A percentile compares a stretch with the other conserved stretches of the same genome.
phyloP scores from a whole-genome alignment of 2,329 filamentous ascomycete species.

The Talaromyces rugulosus region DNA sequence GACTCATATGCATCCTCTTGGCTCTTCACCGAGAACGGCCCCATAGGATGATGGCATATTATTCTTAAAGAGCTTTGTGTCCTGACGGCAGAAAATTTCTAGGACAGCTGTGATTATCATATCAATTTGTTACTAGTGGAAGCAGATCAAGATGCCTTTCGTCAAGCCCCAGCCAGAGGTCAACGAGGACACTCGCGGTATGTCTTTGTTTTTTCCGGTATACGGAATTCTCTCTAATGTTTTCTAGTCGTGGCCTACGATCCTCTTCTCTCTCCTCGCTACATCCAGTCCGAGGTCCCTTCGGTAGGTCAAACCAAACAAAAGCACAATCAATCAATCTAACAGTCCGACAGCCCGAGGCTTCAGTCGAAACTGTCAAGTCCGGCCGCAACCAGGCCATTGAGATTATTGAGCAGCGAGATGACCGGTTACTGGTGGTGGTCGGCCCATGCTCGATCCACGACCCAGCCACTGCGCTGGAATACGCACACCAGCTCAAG shows the following conservation, averaged over 20 bases:
- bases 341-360: slow-evolving; percentile 27
- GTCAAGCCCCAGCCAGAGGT: slow-evolving; percentile 34
- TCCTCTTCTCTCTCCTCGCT: slow-evolving; percentile 81
- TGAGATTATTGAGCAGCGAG: slow-evolving; percentile 68
- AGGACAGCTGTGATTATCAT: neutral
- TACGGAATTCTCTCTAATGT: neutral
- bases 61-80: neutral
- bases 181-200: slow-evolving; percentile 45
- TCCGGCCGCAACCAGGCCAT: slow-evolving; percentile 53
- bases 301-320: slow-evolving; percentile 48
- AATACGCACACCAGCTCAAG: slow-evolving; percentile 81
- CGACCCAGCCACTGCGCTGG: slow-evolving; percentile 80
- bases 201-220: slow-evolving; percentile 12
- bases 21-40: neutral
- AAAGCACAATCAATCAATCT: slow-evolving; percentile 7
- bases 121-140: neutral
- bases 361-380: slow-evolving; percentile 40
- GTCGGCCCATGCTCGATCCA: slow-evolving; percentile 97
- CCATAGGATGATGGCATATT: neutral
- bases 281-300: slow-evolving; percentile 83
- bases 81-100: neutral
- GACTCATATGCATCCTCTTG: neutral
- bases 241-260: slow-evolving; percentile 82
- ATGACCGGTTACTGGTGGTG: slow-evolving; percentile 87
- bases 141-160: slow-evolving; percentile 34